Conservation (phyloP, 192 early-diverging fungal genomes). For the Backusella parvicylindrica region DNA sequence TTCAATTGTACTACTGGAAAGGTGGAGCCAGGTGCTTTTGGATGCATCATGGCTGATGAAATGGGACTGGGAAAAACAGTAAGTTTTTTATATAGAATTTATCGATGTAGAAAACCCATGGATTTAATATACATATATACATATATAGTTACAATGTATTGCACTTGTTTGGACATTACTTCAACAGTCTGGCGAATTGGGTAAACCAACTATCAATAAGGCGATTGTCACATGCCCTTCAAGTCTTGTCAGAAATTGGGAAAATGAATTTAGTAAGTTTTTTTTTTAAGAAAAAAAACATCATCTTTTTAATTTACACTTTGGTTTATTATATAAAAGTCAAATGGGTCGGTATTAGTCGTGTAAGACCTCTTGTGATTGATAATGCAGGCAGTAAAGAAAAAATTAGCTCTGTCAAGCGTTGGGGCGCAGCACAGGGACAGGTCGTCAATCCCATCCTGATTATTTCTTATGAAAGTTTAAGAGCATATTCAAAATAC, state of each 20-base stretch:
- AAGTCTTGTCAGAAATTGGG: constrained; percentile 96
- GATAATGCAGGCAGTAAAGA: constrained; percentile 90
- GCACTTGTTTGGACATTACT: constrained; percentile 96
- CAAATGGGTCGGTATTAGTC: constrained; percentile 89
- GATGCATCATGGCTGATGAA: constrained; percentile 99
- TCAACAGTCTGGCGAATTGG: constrained; percentile 81
- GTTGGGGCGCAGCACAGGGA: constrained; percentile 82
- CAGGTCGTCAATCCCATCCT: constrained; percentile 82
- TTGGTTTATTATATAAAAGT: constrained; percentile 26
- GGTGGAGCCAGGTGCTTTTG: constrained; percentile 69
- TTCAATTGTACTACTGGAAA: constrained; percentile 92
- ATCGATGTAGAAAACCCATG: too few species aligned
- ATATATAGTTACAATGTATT: constrained; percentile 87
- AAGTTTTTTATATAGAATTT: too few species aligned
- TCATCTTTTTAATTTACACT: background rate
- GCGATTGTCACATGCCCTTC: constrained; percentile 96
- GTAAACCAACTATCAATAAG: constrained; percentile 94
- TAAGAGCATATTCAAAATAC: constrained; percentile 78
- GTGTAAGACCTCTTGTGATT: constrained; percentile 83
- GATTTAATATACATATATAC: too few species aligned
- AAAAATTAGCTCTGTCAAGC: constrained; percentile 70
- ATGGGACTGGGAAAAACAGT: constrained; percentile 90
- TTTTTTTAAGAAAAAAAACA: background rate
- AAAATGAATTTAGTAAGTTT: constrained; percentile 78
- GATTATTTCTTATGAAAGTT: constrained; percentile 97